Evolutionary conservation across 768 basidiomycete species (phyloP), one percentile per base, ranked within the genome.

Genomic region (Boletus rufocinnamomeus): DNA sequence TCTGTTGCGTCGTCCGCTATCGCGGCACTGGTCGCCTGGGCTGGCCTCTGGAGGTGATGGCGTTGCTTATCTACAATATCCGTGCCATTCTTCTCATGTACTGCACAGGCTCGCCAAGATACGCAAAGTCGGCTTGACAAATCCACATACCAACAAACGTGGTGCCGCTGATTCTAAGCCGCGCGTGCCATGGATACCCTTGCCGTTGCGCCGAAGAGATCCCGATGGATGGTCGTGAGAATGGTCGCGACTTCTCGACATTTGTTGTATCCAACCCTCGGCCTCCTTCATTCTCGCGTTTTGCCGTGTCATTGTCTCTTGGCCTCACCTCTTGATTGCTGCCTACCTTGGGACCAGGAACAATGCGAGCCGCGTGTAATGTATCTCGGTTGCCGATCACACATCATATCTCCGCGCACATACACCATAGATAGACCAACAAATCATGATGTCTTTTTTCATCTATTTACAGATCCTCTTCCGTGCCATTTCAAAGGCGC

Each of bases 31-130:
- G 83, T 91, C 50, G 84, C 85, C n/a, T 80, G 80, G 73, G 69
- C 77, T 38, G 91, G 91, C 6, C 75, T 92, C 23, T 82, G 89
- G 63, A 87, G 79, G 79, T 87, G 68, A 53, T 69, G 44, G 47
- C 35, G 11, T 37, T 49, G 27, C 47, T 64, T 62, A 54, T 59
- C 58, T 55, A 56, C 27, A 27, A 45, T 54, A 27, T 53, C 60
- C 72, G 43, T n/a, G 34, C 25, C 38, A 47, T 21, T 14, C 23
- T 45, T 60, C 63, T 62, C 54, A 60, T 37, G 3, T 27, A 34
- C 47, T 64, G 35, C 46, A 27, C 57, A 78, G 77, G 59, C 72
- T 82, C n/a, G 75, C 75, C 47, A 78, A 75, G 56, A 80, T 80
- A 66, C 75, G 80, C 53, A 79, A 77, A 63, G 74, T 79, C 13